Evolutionary conservation across 768 basidiomycete genomes (phyloP).

Genomic region (Hemileccinum impolitum): DNA sequence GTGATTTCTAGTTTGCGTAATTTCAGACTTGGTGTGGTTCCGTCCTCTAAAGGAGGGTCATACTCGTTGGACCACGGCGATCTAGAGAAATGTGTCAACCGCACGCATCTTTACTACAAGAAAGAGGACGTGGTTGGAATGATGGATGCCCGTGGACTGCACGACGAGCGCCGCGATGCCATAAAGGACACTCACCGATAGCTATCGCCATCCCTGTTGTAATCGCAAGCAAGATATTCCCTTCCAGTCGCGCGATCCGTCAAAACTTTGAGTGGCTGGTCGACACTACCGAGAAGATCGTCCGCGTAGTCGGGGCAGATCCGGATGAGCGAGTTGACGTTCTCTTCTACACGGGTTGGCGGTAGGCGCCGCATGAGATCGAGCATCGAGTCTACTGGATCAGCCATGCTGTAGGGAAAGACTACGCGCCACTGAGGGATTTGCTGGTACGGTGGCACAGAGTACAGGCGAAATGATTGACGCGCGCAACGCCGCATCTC

Average conservation of each 20-base stretch:
- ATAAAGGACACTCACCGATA: slow-evolving; percentile 50
- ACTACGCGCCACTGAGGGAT: background rate
- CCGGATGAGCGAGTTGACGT: slow-evolving; percentile 73
- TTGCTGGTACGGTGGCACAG: background rate
- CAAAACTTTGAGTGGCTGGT: slow-evolving; percentile 84
- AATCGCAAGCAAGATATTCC: slow-evolving; percentile 93
- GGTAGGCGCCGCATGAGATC: slow-evolving; percentile 97
- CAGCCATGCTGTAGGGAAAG: slow-evolving; percentile 47
- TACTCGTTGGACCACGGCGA: slow-evolving; percentile 99
- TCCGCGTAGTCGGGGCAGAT: slow-evolving; percentile 94
- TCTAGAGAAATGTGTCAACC: slow-evolving; percentile 40
- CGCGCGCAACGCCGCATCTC: background rate
- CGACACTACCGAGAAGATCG: slow-evolving; percentile 91
- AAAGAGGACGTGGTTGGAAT: background rate
- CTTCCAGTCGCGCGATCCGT: slow-evolving; percentile 77
- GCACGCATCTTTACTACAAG: background rate
- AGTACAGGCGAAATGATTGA: background rate
- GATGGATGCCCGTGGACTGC: background rate
- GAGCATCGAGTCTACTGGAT: slow-evolving; percentile 88
- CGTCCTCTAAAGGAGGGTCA: slow-evolving; percentile 85
- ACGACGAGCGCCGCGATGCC: background rate
- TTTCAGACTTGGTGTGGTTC: slow-evolving; percentile 78
- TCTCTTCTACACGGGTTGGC: slow-evolving; percentile 83
- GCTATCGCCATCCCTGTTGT: slow-evolving; percentile 89
- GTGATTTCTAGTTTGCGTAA: slow-evolving; percentile 89